phyloP scores from a whole-genome alignment of 169 alveolate species.

The Eimeria maxima region DNA sequence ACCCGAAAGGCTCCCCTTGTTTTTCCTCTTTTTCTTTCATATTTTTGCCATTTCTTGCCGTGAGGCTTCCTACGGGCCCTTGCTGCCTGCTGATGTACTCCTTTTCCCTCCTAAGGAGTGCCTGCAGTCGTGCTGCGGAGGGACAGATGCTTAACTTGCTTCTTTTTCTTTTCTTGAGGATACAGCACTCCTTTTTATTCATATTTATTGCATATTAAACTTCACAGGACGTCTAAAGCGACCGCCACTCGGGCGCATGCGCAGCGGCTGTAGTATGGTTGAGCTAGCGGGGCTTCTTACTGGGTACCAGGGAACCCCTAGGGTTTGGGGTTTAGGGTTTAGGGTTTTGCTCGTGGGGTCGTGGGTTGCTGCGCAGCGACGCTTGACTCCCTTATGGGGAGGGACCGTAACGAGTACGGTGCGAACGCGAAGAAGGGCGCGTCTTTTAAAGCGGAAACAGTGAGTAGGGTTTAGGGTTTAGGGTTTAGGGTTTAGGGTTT shows the following conservation, averaged over 20 bases:
- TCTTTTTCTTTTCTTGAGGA: background rate
- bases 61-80: background rate
- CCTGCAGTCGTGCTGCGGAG: background rate
- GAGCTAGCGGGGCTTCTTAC: background rate
- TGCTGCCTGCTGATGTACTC: background rate
- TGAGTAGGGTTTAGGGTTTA: background rate
- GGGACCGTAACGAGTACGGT: slow-evolving; percentile 87
- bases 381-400: slow-evolving; percentile 91
- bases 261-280: background rate
- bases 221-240: background rate
- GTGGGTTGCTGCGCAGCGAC: slow-evolving; percentile 81
- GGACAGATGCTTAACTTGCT: background rate
- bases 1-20: background rate
- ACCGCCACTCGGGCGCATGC: background rate
- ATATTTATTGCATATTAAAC: background rate
- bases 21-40: background rate
- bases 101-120: background rate
- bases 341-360: slow-evolving; percentile 17
- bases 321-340: slow-evolving; percentile 26
- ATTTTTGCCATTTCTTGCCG: too few relatives aligned
- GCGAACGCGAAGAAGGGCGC: slow-evolving; percentile 82
- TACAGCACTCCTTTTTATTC: background rate
- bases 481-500: background rate
- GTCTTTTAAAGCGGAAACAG: slow-evolving; percentile 86
- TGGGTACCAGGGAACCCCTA: background rate